phyloP scores from a whole-genome alignment of 306 rosid species.

The Alnus glutinosa region DNA sequence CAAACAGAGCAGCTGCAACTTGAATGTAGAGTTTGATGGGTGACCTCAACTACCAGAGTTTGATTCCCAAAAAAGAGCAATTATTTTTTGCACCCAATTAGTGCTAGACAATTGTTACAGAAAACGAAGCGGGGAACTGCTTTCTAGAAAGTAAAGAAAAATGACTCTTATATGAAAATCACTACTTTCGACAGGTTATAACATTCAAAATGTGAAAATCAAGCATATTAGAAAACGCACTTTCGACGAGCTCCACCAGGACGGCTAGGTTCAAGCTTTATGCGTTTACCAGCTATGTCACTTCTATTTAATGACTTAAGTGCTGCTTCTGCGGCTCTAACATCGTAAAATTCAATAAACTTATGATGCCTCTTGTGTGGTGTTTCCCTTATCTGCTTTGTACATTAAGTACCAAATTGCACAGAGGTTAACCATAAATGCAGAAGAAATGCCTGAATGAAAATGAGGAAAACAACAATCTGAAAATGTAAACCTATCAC shows the following conservation, averaged over 20 bases:
- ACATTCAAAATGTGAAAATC: conserved; percentile 8
- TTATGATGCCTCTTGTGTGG: conserved; percentile 99
- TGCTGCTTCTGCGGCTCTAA: conserved; percentile 96
- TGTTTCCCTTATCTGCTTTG: conserved; percentile 92
- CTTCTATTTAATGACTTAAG: conserved; percentile 89
- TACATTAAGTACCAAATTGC: conserved; percentile 5
- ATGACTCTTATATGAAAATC: neutral
- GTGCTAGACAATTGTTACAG: neutral
- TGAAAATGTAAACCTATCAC: conserved; percentile 40
- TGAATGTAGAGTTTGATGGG: neutral
- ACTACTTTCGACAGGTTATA: neutral
- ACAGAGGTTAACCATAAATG: conserved; percentile 20
- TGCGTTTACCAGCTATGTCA: conserved; percentile 98
- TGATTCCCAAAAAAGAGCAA: neutral
- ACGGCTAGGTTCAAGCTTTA: conserved; percentile 98
- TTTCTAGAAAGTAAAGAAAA: neutral
- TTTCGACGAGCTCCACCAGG: conserved; percentile 99
- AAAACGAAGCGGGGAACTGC: neutral
- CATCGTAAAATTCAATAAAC: conserved; percentile 93
- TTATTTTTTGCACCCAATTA: neutral
- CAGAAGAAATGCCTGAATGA: neutral
- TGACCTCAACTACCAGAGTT: neutral
- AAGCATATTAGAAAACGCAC: conserved; percentile 48
- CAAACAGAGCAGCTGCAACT: neutral
- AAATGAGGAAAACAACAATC: neutral